phyloP scores from a whole-genome alignment of 192 early-diverging fungal species.

The Coemansia sp. region DNA sequence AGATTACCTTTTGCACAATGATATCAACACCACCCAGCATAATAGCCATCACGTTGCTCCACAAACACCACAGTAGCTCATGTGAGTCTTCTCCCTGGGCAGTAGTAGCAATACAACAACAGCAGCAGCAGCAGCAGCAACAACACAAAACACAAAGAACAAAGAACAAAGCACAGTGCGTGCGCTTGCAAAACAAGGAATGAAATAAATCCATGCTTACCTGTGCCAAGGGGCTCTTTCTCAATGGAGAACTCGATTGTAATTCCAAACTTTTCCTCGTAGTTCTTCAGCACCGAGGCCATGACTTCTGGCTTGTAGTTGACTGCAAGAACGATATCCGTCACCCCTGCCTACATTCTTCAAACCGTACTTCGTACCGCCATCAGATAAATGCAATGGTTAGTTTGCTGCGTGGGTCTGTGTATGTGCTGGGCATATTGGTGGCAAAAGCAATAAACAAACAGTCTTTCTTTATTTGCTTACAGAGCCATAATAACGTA shows the following conservation, averaged over 20 bases:
- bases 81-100: no score
- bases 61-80: background rate
- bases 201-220: conserved; percentile 15
- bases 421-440: no score
- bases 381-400: no score
- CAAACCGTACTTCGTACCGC: background rate
- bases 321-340: conserved; percentile 96
- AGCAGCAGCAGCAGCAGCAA: background rate
- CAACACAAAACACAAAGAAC: background rate
- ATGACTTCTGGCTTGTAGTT: conserved; percentile 99
- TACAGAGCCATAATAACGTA: conserved; percentile 36
- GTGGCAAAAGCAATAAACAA: no score
- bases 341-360: conserved; percentile 83
- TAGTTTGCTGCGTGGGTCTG: no score
- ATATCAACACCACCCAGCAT: background rate
- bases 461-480: background rate
- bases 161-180: conserved; percentile 2
- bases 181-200: background rate
- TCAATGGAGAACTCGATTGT: conserved; percentile 97
- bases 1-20: background rate
- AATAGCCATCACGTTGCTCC: background rate
- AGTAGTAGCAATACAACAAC: no score
- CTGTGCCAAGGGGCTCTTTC: conserved; percentile 92
- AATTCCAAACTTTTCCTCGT: conserved; percentile 89
- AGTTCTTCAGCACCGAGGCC: conserved; percentile 90